Evolutionary conservation across 2,329 filamentous ascomycete genomes (phyloP), one percentile per base, ranked within the genome.

Genomic region (Aspergillus thermomutatus): DNA sequence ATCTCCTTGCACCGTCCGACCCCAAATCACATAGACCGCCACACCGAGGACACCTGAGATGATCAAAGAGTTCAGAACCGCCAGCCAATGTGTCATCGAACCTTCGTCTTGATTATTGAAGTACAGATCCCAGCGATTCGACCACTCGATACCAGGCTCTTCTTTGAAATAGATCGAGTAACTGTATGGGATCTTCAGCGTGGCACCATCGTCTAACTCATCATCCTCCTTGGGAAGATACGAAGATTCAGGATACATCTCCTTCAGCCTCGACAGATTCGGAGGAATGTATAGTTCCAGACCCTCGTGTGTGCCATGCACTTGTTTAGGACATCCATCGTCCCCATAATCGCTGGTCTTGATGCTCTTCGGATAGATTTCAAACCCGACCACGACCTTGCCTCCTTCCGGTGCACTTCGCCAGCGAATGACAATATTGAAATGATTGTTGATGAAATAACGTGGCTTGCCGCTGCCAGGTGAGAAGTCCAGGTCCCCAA

Each of bases 131-230:
- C 92, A 96, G 54, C 91, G 84, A 64, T 87, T 90, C 55, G 82
- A 80, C 92, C 92, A 96, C 61, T 94, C 90, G 51, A 95, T 79
- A 21, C 82, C 84, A 45, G 87, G 83, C 60, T 95, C 90, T 71
- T 95, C 89, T 52, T 90, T 87, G 77, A 92, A 96, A 74, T 94
- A 95, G 14, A 96, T 88, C 3, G 91, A 93, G 75, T 96, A 96
- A 0, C 90, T 90, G 74, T 92, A 95, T 0, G 91, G 90, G 52
- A 96, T 87, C 2, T 82, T 86, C 50, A 94, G 73, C 1, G 80
- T 90, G 14, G 84, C 83, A 26, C 82, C 83, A 57, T 89, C 87
- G 45, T 87, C 83, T 25, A 82, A 78, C 51, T 87, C 83, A 45
- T 80, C 77, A 37, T 82, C 80, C 41, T 80, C 78, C 55, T 83